Evolutionary conservation across 352 stramenopile genomes (phyloP).

Genomic region (Pythium graminicola): DNA sequence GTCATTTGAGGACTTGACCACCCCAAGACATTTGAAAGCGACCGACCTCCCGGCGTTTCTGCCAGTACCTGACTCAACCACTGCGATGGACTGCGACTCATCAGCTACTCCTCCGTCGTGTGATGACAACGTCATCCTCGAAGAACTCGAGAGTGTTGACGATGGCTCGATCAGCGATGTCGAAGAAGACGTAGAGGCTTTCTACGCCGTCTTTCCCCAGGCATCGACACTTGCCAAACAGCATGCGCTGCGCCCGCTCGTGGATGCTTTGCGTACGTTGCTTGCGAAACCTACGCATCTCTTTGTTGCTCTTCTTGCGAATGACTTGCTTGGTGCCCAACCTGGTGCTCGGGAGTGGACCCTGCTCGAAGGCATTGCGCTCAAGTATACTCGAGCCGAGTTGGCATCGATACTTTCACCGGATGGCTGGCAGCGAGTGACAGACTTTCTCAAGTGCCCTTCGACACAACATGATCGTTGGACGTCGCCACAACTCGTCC

Average conservation of each 20-base stretch:
- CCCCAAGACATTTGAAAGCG: conserved; percentile 2
- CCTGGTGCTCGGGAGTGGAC: conserved; percentile 9
- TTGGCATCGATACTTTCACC: conserved; percentile 20
- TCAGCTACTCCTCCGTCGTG: background rate
- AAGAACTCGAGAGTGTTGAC: conserved; percentile 8
- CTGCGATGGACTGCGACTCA: conserved; percentile 12
- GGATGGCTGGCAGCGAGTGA: conserved; percentile 28
- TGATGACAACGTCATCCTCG: conserved; percentile 1
- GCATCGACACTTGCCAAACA: conserved; percentile 16
- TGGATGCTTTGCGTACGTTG: conserved; percentile 40
- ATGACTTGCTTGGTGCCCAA: background rate
- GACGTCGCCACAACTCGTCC: conserved; percentile 10
- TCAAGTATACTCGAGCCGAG: conserved; percentile 31
- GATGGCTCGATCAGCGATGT: conserved; percentile 16
- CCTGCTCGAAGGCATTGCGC: conserved; percentile 29
- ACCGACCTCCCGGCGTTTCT: background rate
- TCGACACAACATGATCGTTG: conserved; percentile 9
- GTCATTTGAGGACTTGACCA: conserved; percentile 4
- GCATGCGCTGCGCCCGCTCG: conserved; percentile 33
- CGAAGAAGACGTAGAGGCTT: conserved; percentile 16
- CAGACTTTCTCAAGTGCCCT: conserved; percentile 13
- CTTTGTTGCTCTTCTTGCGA: conserved; percentile 31
- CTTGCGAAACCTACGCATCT: conserved; percentile 42
- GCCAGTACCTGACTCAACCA: background rate
- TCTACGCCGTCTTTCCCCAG: conserved; percentile 22